phyloP scores from a whole-genome alignment of 2,329 filamentous ascomycete species.

The Sphaerulina vaccinii region DNA sequence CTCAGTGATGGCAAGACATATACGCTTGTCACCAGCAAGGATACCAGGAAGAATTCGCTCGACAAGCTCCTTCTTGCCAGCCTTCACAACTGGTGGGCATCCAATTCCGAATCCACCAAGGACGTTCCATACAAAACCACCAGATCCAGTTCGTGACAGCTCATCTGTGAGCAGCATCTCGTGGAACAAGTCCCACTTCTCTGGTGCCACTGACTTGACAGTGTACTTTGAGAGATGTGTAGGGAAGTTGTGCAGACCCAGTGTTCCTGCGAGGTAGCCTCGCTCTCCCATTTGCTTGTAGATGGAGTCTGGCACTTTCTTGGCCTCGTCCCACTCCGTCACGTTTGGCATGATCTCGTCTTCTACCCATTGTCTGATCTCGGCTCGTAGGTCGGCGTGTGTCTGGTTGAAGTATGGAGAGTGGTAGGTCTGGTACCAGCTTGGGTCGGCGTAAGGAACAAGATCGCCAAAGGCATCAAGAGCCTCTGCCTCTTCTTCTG shows the following conservation, averaged over 20 bases:
- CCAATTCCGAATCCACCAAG: slow-evolving; percentile 97
- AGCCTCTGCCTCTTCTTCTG: slow-evolving; percentile 60
- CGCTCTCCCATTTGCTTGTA: slow-evolving; percentile 95
- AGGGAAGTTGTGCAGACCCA: slow-evolving; percentile 76
- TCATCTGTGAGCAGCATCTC: slow-evolving; percentile 95
- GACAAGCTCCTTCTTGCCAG: slow-evolving; percentile 79
- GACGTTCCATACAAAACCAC: slow-evolving; percentile 95
- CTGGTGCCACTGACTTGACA: slow-evolving; percentile 74
- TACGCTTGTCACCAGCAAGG: slow-evolving; percentile 88
- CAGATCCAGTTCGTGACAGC: slow-evolving; percentile 81
- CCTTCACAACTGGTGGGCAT: slow-evolving; percentile 86
- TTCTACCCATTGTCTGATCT: slow-evolving; percentile 91
- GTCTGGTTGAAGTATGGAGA: slow-evolving; percentile 96
- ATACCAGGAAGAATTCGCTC: slow-evolving; percentile 87
- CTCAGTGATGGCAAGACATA: slow-evolving; percentile 91
- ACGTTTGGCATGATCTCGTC: slow-evolving; percentile 86
- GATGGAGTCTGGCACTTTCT: slow-evolving; percentile 80
- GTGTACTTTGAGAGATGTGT: slow-evolving; percentile 68
- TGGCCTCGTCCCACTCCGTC: slow-evolving; percentile 95
- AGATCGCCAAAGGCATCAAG: slow-evolving; percentile 82
- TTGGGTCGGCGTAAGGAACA: slow-evolving; percentile 87
- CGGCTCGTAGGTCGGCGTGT: slow-evolving; percentile 84
- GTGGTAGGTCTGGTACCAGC: slow-evolving; percentile 72
- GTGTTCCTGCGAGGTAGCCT: slow-evolving; percentile 87
- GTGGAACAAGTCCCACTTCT: slow-evolving; percentile 98